Base-by-base conservation (phyloP, 2,329 filamentous ascomycete genomes). In the Arachnopeziza araneosa region DNA sequence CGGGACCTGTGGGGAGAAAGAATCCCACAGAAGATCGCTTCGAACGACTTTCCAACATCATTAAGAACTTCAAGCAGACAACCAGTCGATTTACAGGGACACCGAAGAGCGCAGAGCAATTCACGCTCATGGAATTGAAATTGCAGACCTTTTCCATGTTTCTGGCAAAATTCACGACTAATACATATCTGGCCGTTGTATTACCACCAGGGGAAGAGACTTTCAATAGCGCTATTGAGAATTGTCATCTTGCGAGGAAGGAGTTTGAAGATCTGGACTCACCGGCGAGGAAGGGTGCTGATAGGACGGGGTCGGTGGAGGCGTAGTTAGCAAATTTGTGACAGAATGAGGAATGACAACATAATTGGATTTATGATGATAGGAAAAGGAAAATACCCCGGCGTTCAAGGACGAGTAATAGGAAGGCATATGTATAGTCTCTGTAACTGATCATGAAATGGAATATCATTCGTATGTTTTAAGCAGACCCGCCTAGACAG, bases 41-140 rank as follows among this genome's bases (percentile, higher is more conserved):
- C 69, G 95, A 99, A 79, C 89, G 90, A 67, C 90, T 99, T 71
- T 95, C 89, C 63, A 98, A 96, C 74, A 97, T 99, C 71, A 89
- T 99, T 77, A 99, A 99, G 78, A 93, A 93, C 61, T 97, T 98
- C 79, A 99, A 98, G 79, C 93, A 98, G 77, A 85, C 80, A 64
- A 83, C 84, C 62, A 87, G 84, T 59, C 86, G 88, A 67, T 91
- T 90, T 74, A 92, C 89, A 1, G 88, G 89, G 54, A 89, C 89
- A 24, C 88, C 89, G n/a, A 87, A 89, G 57, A 90, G 89, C 65
- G 87, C 88, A 4, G 90, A 91, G 75, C 89, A 92, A 74, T 93
- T 93, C 68, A 85, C 86, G 53, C 81, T 91, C 68, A 88, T 93
- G 78, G 88, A 92, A 74, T 86, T 93, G 76, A 93, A 91, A 75